These are phyloP conservation scores for Daphne laureola DNA, from an alignment of 441 rosid genomes.

Conservation along the genomic window DNA sequence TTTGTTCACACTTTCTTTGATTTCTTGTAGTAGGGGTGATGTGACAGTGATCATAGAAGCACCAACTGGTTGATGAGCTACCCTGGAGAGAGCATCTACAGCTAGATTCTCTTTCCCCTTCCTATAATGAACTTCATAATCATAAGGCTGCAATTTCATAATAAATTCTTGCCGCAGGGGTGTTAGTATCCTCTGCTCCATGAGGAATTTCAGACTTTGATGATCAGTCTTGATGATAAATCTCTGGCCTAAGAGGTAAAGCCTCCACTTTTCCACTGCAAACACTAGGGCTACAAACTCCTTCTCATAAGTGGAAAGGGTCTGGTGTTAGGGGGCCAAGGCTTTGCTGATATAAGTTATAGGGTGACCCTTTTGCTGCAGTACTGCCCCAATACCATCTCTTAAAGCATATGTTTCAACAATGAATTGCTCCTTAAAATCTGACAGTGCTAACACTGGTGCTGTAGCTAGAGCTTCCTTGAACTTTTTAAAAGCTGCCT, in stretches of 20 bases:
- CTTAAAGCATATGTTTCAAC: neutral
- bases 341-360: neutral
- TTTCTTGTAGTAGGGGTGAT: neutral
- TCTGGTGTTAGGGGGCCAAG: neutral
- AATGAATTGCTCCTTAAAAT: neutral
- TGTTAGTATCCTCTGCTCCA: neutral
- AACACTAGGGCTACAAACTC: neutral
- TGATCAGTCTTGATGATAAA: neutral
- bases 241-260: neutral
- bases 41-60: neutral
- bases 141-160: neutral
- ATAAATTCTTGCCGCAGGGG: neutral
- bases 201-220: neutral
- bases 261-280: neutral
- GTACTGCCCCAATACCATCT: neutral
- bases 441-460: neutral
- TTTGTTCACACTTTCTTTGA: neutral
- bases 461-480: neutral
- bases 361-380: neutral
- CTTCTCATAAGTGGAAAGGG: neutral
- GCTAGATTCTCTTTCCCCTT: neutral
- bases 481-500: neutral
- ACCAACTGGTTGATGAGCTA: neutral
- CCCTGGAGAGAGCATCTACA: neutral
- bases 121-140: neutral